Percentiles rank a stretch among this genome's conserved stretches.
Conservation (phyloP, 208 protist genomes). For the Crithidia thermophila region DNA sequence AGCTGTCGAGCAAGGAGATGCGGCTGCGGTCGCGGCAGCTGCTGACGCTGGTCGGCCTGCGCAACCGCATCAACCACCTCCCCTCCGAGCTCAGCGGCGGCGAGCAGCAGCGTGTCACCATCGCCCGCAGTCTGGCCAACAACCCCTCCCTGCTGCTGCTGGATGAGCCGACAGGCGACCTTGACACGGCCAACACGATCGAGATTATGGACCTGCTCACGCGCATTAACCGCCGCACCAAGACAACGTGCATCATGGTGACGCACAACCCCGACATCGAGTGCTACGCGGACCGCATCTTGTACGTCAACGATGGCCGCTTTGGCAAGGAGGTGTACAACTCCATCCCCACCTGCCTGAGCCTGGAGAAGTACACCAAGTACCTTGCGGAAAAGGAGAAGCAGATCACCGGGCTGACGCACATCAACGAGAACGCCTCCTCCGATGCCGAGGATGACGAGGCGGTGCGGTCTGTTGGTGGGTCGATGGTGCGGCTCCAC, state of each 20-base stretch:
- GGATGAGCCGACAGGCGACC: constrained; percentile 97
- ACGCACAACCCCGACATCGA: constrained; percentile 98
- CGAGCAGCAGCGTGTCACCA: constrained; percentile 97
- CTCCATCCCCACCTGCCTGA: constrained; percentile 68
- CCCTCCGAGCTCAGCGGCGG: constrained; percentile 97
- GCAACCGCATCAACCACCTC: constrained; percentile 95
- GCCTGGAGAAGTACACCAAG: constrained; percentile 78
- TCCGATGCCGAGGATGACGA: constrained; percentile 13
- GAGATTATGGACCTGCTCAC: constrained; percentile 98
- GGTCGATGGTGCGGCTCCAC: constrained; percentile 3
- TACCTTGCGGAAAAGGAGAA: constrained; percentile 66
- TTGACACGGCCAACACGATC: constrained; percentile 96
- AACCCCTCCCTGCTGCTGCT: constrained; percentile 95
- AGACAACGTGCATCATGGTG: constrained; percentile 97
- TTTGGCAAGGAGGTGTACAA: constrained; percentile 94
- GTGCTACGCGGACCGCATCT: constrained; percentile 97
- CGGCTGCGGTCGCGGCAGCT: constrained; percentile 89
- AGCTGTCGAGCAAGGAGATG: constrained; percentile 76
- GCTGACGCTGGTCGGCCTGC: constrained; percentile 94
- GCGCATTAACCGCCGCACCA: constrained; percentile 91
- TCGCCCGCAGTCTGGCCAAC: constrained; percentile 94
- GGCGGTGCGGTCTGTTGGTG: neutral
- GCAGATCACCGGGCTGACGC: constrained; percentile 19
- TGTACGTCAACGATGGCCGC: constrained; percentile 94
- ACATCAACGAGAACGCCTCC: constrained; percentile 3